phyloP scores from a whole-genome alignment of 2,329 filamentous ascomycete genomes.

The Diaporthe sp. region DNA sequence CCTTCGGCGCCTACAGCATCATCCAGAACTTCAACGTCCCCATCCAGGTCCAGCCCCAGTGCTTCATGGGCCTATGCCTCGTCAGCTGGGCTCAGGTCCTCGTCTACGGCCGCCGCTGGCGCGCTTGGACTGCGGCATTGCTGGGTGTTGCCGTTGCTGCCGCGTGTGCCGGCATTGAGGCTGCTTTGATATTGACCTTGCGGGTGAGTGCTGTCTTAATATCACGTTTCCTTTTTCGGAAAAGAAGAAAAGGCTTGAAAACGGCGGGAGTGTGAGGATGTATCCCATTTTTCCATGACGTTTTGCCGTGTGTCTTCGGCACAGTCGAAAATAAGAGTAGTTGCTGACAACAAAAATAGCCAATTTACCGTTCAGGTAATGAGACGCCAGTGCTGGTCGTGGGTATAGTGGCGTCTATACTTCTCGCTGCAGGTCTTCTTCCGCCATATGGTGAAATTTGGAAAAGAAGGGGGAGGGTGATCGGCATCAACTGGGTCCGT shows the following conservation, averaged over 20 bases:
- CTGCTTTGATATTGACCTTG: constrained; percentile 68
- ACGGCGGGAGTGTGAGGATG: too few relatives aligned
- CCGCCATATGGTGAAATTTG: constrained; percentile 73
- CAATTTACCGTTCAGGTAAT: constrained; percentile 65
- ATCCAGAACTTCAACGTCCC: constrained; percentile 58
- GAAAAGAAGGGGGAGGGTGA: constrained; percentile 71
- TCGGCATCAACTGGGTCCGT: constrained; percentile 66
- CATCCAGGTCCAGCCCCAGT: constrained; percentile 57
- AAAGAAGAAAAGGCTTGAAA: too few relatives aligned
- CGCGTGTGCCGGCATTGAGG: constrained; percentile 66
- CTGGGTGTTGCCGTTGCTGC: constrained; percentile 54
- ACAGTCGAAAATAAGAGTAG: not conserved
- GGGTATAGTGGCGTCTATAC: constrained; percentile 68
- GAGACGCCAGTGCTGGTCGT: constrained; percentile 67
- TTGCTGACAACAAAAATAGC: constrained; percentile 50
- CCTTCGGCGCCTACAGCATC: constrained; percentile 55
- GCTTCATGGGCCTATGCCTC: constrained; percentile 54
- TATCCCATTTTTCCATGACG: not conserved
- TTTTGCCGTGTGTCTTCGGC: not conserved
- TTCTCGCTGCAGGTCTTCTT: constrained; percentile 68
- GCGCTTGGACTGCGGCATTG: constrained; percentile 58
- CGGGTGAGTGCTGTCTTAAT: constrained; percentile 53
- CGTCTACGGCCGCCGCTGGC: constrained; percentile 58
- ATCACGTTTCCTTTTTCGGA: not conserved
- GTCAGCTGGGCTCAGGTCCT: constrained; percentile 55